Evolutionary conservation across 1,139 yeast genomes (phyloP), one percentile per base, ranked within the genome.

Genomic region (Magnusiomyces sp.): DNA sequence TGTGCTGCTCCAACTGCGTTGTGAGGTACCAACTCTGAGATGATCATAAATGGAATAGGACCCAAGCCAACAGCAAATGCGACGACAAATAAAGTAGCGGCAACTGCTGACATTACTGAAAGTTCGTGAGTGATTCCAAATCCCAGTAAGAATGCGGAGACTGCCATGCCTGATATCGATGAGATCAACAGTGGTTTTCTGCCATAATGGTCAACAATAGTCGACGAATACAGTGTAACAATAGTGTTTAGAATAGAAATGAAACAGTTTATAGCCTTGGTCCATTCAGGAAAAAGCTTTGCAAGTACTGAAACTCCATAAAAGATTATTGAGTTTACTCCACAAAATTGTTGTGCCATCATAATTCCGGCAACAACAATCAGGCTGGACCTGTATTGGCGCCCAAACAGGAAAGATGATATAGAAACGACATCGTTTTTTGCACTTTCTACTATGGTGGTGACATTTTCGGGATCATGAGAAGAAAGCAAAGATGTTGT

Each of bases 21-120:
- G 1, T 79, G 72, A 52, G 88, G 95, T 0, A 95, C 83, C 17
- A 90, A 81, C 64, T 92, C 97, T 7, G 95, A 80, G n/a, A 92
- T 83, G 53, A 90, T 69, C 56, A 90, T 70, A 68, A 90, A 90
- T 34, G 98, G 97, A 48, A 92, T 87, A 13, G 98, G 97, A 0
- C 98, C 98, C 54, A 89, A 66, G 0, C 98, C 98, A 45, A 84
- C 70, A 0, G 97, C 97, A 70, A 90, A 92, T 40, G 88, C 78
- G 0, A 83, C 79, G 46, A 90, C 89, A 64, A 87, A 89, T 1
- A 77, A 65, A 51, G 86, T 77, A 0, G 90, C 82, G 1, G 92
- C 81, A 0, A 76, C 50, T 1, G 87, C 80, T 0, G 94, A 76
- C 14, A 85, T 56, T 0, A 72, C 33, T 0, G 88, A 71, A 54